Conservation (phyloP, 2,329 filamentous ascomycete genomes). For the Pyrenophora tritici-repentis region DNA sequence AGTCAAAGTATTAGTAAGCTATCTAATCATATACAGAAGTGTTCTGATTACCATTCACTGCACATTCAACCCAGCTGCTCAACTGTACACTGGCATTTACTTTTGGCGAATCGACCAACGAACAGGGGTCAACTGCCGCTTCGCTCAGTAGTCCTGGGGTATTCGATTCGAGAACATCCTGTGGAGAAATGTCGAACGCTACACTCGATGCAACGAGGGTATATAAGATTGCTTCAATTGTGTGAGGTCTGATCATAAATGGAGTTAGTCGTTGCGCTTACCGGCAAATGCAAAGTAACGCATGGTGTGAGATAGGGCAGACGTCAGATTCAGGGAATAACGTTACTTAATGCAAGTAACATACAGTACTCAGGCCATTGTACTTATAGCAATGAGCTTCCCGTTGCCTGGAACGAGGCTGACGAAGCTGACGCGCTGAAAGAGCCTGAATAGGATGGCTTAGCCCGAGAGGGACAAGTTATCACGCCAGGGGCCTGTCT, state of each 20-base stretch:
- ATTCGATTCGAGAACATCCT: slow-evolving; percentile 7
- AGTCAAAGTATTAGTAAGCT: background rate
- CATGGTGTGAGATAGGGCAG: background rate
- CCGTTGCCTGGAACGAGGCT: slow-evolving; percentile 8
- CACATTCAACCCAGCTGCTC: slow-evolving; percentile 39
- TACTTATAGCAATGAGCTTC: slow-evolving; percentile 5
- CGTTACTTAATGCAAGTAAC: background rate
- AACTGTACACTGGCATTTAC: slow-evolving; percentile 38
- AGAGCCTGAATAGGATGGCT: background rate
- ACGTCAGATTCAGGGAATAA: background rate
- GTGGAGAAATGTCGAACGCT: slow-evolving; percentile 6
- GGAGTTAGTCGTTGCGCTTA: background rate
- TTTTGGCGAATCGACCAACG: slow-evolving; percentile 23
- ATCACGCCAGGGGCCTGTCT: background rate
- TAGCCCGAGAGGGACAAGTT: slow-evolving; percentile 8
- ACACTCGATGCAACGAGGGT: slow-evolving; percentile 4
- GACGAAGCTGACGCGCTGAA: slow-evolving; percentile 12
- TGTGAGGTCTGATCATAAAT: background rate
- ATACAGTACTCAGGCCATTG: too few relatives aligned
- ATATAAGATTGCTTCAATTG: background rate
- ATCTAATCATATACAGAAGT: background rate
- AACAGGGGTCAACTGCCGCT: slow-evolving; percentile 26
- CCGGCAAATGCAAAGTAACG: slow-evolving; percentile 3
- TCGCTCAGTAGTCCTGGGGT: slow-evolving; percentile 1
- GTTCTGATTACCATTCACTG: slow-evolving; percentile 32